Base-by-base conservation (phyloP, 179 eudicot genomes). In the Sideroxylon spinosum region DNA sequence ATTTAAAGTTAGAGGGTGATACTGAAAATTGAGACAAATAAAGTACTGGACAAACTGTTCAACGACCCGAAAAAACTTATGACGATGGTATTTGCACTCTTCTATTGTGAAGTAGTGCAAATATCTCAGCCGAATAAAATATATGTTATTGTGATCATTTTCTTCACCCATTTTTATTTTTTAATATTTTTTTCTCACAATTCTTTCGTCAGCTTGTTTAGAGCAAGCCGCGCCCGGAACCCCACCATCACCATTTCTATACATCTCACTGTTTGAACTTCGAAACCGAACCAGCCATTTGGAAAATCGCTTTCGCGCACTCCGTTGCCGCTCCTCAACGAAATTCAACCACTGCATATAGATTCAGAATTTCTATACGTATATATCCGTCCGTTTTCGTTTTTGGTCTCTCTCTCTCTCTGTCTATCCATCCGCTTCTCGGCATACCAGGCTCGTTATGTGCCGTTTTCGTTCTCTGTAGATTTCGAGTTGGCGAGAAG, bases 201-300 rank as follows among this genome's bases (percentile, higher is more conserved):
- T 37, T 37, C 44, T 37, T 37, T 3, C 63, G 13, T 55, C 25
- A 23, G 46, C 44, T 26, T 20, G 0, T 46, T 61, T n/a, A 46
- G 57, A n/a, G 6, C 56, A 57, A 57, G 65, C 68, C 68, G 17
- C 37, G 68, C 59, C 48, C 70, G 23, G 64, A 71, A 52, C 44
- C 8, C 23, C 74, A 49, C 20, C 61, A 5, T 44, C 25, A 9
- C 44, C 46, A 14, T n/a, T n/a, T n/a, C 44, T 3, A 0, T 37
- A 1, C 44, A 49, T 46, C 61, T 37, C 44, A 37, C 44, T 3
- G 44, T 37, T 37, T 37, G 44, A 37, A 48, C 17, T 75, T 76
- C n/a, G 61, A 65, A 64, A 53, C 19, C 56, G 37, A 60, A 59
- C 57, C 53, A 44, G 29, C 56, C 8, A 19, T 16, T 29, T 7